Evolutionary conservation across 306 rosid genomes (phyloP), one percentile per base, ranked within the genome.

Genomic region (Albizia julibrissin): DNA sequence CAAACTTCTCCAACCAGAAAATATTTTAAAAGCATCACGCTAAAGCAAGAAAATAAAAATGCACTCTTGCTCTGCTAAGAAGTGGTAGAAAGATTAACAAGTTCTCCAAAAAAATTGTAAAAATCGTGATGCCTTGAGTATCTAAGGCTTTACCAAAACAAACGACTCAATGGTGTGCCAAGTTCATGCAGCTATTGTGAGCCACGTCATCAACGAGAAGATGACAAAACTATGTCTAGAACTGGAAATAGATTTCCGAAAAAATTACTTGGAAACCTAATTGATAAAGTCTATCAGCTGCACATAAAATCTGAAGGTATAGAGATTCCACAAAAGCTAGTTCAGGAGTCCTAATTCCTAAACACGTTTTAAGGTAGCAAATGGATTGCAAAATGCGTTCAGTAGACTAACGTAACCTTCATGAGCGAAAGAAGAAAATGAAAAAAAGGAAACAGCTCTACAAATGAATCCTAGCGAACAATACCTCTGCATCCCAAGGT

Each of bases 401-500:
- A 72, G 10, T 13, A 21, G 27, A 52, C 8, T 46, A 15, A 1
- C 13, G 26, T 15, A 39, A 18, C n/a, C n/a, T 29, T 73, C 19
- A 10, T 3, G 15, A 59, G 24, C 44, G 15, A 56, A 43, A 76
- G 8, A 49, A 18, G 40, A 44, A 69, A 27, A 47, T 26, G 26
- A 16, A 21, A 75, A 31, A 52, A 10, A 26, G 68, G 80, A 84
- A 64, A 29, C 10, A 14, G 6, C 21, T 82, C 33, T 1, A 46
- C 21, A 12, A 44, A 27, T 29, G 46, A 37, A 6, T 19, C 39
- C 26, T 69, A 39, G 29, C 34, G 68, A 14, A 22, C 24, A 27
- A 74, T 92, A 95, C 99, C 98, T 91, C 69, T 81, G 96, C 94
- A 95, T 91, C 76, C 99, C 99, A 39, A 95, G 88, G 78, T 86